Evolutionary conservation across 257 asterid species (phyloP).

Genomic region (Knoxia roxburghii): DNA sequence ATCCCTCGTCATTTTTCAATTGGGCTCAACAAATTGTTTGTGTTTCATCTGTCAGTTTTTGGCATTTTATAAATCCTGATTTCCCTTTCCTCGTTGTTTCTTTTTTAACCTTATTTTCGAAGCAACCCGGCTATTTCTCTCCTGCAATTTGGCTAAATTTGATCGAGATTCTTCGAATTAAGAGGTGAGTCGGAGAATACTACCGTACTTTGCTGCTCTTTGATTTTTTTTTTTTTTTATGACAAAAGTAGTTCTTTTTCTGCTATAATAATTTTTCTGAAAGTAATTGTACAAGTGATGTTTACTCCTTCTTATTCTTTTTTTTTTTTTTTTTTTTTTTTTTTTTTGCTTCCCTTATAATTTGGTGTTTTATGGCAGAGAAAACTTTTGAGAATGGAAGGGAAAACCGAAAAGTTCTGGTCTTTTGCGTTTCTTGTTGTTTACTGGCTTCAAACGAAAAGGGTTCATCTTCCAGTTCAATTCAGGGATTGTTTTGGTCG

Average conservation of each 20-base stretch:
- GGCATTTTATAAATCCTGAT: neutral
- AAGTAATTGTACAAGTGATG: neutral
- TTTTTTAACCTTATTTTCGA: neutral
- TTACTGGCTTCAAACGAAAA: conserved; percentile 5
- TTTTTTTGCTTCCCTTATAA: neutral
- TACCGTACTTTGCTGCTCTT: too few species aligned
- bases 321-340: too few species aligned
- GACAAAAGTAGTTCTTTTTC: neutral
- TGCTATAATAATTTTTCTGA: neutral
- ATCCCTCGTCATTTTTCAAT: neutral
- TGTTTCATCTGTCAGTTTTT: neutral
- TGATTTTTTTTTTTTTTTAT: neutral
- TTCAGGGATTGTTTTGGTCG: neutral
- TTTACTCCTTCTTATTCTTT: neutral
- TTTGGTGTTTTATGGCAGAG: conserved; percentile 14
- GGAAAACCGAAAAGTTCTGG: conserved; percentile 4
- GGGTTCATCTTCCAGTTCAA: conserved; percentile 13
- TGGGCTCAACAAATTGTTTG: neutral
- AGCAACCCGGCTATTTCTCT: neutral
- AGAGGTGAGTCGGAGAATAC: conserved; percentile 3
- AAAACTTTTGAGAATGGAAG: conserved; percentile 12
- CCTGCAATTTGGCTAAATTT: neutral
- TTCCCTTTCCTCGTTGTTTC: neutral
- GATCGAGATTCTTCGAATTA: neutral
- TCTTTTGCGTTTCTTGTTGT: conserved; percentile 8